Conservation (phyloP, 352 stramenopile species). For the Phytopythium kandeliae region DNA sequence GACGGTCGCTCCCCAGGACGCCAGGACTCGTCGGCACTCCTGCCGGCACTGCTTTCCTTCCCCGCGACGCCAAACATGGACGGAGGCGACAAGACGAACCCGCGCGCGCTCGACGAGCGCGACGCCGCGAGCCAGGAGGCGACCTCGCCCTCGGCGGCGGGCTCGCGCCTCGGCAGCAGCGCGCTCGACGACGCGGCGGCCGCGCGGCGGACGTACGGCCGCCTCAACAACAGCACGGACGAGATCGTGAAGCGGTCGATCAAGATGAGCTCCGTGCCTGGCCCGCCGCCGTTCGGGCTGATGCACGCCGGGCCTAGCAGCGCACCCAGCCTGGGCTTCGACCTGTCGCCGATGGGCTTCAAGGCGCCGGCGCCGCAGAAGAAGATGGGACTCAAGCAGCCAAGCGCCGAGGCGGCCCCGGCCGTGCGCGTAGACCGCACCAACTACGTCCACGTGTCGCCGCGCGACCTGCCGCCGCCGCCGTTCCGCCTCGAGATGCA, state of each 20-base stretch:
- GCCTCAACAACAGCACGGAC: conserved; percentile 43
- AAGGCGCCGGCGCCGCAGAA: conserved; percentile 37
- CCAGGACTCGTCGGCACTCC: too few relatives aligned
- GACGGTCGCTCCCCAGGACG: neutral
- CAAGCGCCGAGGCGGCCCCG: conserved; percentile 16
- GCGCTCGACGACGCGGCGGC: conserved; percentile 9
- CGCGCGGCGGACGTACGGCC: conserved; percentile 23
- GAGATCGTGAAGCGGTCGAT: conserved; percentile 56
- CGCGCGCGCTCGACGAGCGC: conserved; percentile 1
- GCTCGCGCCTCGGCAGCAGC: neutral
- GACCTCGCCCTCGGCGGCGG: conserved; percentile 1
- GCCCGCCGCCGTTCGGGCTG: conserved; percentile 32
- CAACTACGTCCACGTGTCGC: conserved; percentile 69
- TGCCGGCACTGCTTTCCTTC: too few relatives aligned
- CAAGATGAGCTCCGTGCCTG: conserved; percentile 22
- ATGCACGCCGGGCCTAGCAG: conserved; percentile 20
- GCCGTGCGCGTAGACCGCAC: conserved; percentile 56
- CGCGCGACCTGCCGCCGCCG: conserved; percentile 59
- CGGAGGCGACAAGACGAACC: neutral
- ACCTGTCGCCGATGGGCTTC: conserved; percentile 14
- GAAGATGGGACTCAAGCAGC: conserved; percentile 17
- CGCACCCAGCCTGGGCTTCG: conserved; percentile 10
- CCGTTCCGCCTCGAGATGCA: conserved; percentile 84
- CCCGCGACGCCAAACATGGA: too few relatives aligned
- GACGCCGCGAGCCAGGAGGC: conserved; percentile 64